Base-by-base conservation (phyloP, 257 asterid genomes). In the Nicotiana undulata region DNA sequence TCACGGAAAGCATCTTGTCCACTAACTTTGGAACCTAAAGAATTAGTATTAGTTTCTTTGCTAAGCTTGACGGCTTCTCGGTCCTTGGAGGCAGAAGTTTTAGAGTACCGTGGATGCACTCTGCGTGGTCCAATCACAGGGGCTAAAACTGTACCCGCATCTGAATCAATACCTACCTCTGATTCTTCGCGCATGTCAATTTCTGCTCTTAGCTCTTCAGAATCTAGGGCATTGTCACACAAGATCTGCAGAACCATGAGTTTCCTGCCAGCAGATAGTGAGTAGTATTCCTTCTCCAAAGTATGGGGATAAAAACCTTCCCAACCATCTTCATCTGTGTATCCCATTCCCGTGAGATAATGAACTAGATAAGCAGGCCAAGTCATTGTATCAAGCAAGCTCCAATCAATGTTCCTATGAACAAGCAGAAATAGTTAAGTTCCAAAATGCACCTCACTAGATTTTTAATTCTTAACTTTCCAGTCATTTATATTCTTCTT, bases 331-430 rank as follows among this genome's bases (percentile, higher is more conserved):
- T 88, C 92, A 51, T 81, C 82, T 65, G 83, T 84, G 77, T 91
- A 81, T 85, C 91, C 88, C 90, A 89, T 87, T 44, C 87, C 86
- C 81, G 86, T 86, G 55, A 92, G 85, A 89, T 93, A 94, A 46
- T 91, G 90, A 76, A 89, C 89, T 85, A 91, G 80, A 85, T 86
- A 93, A 75, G 88, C 85, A 18, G 97, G 96, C 97, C 98, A 94
- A 67, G 97, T 94, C 86, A 92, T 44, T 37, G 92, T 53, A 86
- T 94, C 98, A 53, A 94, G 92, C 93, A 94, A 89, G 83, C 88
- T 91, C 98, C 98, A 94, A 81, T 94, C 95, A 81, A 90, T 84
- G 85, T 82, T 84, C 88, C 98, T 93, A 89, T 58, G 51, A 77
- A 66, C 80, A 86, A 61, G 53, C 40, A 46, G 34, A 13, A 49